phyloP scores from a whole-genome alignment of 257 asterid genomes.

The Solanum ahanhuiri region DNA sequence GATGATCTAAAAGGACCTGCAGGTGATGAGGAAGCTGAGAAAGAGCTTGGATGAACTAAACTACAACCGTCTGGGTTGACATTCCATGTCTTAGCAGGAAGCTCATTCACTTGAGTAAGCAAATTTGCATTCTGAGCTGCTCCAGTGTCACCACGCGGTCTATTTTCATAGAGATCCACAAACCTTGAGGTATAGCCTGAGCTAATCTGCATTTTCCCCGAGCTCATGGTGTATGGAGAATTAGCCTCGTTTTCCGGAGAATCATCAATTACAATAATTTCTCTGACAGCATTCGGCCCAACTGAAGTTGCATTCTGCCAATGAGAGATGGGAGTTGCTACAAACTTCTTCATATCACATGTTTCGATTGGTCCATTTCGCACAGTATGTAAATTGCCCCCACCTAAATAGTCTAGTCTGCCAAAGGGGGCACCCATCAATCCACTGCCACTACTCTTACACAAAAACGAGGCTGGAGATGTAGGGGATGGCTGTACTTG shows the following conservation, averaged over 20 bases:
- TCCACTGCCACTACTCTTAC: slow-evolving; percentile 12
- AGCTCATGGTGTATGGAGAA: not conserved
- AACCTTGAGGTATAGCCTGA: slow-evolving; percentile 14
- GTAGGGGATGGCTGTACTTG: slow-evolving; percentile 10
- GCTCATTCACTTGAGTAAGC: slow-evolving; percentile 15
- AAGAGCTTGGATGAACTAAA: slow-evolving; percentile 3
- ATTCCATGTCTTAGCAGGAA: slow-evolving; percentile 32
- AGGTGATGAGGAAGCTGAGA: slow-evolving; percentile 11
- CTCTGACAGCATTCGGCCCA: slow-evolving; percentile 14
- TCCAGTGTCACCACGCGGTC: slow-evolving; percentile 25
- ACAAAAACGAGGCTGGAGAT: slow-evolving; percentile 21
- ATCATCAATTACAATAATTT: slow-evolving; percentile 40
- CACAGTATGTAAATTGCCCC: slow-evolving; percentile 15
- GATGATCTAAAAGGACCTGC: slow-evolving; percentile 16
- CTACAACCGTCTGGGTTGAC: slow-evolving; percentile 9
- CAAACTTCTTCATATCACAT: slow-evolving; percentile 14
- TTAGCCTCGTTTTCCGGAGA: slow-evolving; percentile 22
- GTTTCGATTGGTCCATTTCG: slow-evolving; percentile 15
- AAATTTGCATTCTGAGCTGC: slow-evolving; percentile 12
- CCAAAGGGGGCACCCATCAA: slow-evolving; percentile 18
- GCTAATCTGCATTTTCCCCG: slow-evolving; percentile 8
- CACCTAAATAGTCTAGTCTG: slow-evolving; percentile 13
- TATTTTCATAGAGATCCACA: slow-evolving; percentile 18
- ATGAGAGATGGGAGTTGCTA: slow-evolving; percentile 7
- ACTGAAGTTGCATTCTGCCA: slow-evolving; percentile 9